Evolutionary conservation across 202 grass and related monocot genomes (phyloP).

Genomic region (Panicum hallii): DNA sequence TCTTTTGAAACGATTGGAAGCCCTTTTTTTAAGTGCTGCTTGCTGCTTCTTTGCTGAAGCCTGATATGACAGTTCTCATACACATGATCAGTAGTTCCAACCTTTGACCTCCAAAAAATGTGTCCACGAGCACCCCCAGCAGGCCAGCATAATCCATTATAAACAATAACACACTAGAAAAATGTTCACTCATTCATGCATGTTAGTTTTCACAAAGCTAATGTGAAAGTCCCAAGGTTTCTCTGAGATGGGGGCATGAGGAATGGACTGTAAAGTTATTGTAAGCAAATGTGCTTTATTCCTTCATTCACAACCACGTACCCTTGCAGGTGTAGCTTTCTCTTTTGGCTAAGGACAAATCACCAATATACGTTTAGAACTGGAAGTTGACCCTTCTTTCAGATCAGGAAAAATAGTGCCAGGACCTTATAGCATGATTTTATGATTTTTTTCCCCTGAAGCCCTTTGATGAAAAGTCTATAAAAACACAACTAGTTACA

Average conservation of each 20-base stretch:
- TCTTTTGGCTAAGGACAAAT: background rate
- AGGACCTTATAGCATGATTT: background rate
- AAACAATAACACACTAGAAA: slow-evolving; percentile 23
- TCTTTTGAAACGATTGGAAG: background rate
- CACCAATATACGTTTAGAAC: background rate
- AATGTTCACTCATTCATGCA: background rate
- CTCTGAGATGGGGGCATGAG: background rate
- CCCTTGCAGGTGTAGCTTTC: background rate
- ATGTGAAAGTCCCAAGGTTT: background rate
- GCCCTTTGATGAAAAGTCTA: background rate
- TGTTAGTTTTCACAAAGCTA: slow-evolving; percentile 1
- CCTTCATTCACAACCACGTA: background rate
- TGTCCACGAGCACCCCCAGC: background rate
- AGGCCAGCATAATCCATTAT: background rate
- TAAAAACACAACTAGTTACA: background rate
- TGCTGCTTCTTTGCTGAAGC: slow-evolving; percentile 14
- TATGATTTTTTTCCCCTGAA: background rate
- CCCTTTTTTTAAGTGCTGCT: background rate
- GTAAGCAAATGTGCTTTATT: background rate
- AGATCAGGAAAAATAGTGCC: slow-evolving; percentile 6
- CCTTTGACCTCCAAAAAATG: slow-evolving; percentile 19
- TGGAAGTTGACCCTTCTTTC: background rate
- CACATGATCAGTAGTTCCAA: slow-evolving; percentile 2
- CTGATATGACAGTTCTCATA: background rate
- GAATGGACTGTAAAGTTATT: background rate